Conservation (phyloP, 75 land plant species). For the Pseudotsuga menziesii region DNA sequence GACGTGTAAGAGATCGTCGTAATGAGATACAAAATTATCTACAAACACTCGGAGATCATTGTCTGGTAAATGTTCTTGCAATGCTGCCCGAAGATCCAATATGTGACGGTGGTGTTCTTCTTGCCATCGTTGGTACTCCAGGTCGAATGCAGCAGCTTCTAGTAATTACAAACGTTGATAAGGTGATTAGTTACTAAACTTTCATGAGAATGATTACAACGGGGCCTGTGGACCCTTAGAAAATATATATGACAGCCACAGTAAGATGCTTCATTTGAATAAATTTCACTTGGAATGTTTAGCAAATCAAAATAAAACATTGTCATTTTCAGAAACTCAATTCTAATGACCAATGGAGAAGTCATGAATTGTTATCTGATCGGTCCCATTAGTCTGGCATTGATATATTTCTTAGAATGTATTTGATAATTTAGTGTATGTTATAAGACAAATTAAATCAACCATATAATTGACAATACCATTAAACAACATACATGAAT, state of each 20-base stretch:
- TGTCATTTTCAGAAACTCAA: background rate
- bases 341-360: no score
- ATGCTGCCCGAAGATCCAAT: slow-evolving; percentile 42
- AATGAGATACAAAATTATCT: slow-evolving; percentile 43
- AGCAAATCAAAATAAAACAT: background rate
- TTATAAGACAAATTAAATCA: no score
- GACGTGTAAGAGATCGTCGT: slow-evolving; percentile 42
- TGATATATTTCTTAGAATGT: no score
- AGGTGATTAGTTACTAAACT: background rate
- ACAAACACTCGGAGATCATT: slow-evolving; percentile 43
- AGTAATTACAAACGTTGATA: background rate
- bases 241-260: no score
- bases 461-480: no score
- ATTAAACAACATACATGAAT: no score
- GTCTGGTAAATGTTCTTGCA: slow-evolving; percentile 50
- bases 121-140: slow-evolving; percentile 54
- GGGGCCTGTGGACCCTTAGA: no score
- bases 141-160: slow-evolving; percentile 47
- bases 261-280: background rate
- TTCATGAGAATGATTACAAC: background rate
- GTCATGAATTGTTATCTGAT: no score
- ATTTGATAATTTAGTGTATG: no score
- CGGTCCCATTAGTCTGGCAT: no score
- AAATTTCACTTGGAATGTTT: background rate
- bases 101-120: slow-evolving; percentile 56